A percentile compares a stretch with the other conserved stretches of the same genome.
These are phyloP conservation scores for Bolboschoenoplectus hybrid DNA, from an alignment of 202 grass and related monocot genomes.

Conservation along the genomic window DNA sequence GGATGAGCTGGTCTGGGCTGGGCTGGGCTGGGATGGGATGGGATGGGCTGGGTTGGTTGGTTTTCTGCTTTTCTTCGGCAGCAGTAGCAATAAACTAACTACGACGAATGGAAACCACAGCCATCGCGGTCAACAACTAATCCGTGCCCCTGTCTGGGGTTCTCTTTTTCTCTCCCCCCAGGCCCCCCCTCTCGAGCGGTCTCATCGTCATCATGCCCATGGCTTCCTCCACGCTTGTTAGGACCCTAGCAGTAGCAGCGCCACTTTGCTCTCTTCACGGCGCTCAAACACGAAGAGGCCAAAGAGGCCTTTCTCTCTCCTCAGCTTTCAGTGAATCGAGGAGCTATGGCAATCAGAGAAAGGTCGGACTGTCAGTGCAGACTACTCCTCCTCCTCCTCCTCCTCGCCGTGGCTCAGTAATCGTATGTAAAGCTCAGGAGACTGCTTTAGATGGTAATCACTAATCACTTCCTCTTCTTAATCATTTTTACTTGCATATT, in stretches of 20 bases:
- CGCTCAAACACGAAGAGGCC: not conserved
- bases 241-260: not conserved
- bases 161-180: not conserved
- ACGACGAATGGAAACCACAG: not conserved
- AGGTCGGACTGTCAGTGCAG: not conserved
- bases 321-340: not conserved
- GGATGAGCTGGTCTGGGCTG: too few species aligned
- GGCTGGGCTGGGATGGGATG: too few species aligned
- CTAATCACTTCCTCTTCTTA: not conserved
- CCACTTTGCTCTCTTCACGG: not conserved
- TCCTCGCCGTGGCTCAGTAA: not conserved
- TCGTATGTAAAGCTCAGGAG: conserved; percentile 28
- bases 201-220: not conserved
- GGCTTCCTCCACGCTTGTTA: conserved; percentile 16
- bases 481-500: not conserved
- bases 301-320: not conserved
- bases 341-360: not conserved
- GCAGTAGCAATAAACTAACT: too few species aligned
- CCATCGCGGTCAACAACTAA: conserved; percentile 11
- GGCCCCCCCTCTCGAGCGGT: not conserved
- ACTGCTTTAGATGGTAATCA: conserved; percentile 20
- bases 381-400: too few species aligned
- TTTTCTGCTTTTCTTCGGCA: too few species aligned
- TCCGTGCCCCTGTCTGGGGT: not conserved
- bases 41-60: too few species aligned